Percentiles rank a stretch among this genome's conserved stretches.
Conservation (phyloP, 148 eudicot genomes). For the Vaccinium vitisidaea region DNA sequence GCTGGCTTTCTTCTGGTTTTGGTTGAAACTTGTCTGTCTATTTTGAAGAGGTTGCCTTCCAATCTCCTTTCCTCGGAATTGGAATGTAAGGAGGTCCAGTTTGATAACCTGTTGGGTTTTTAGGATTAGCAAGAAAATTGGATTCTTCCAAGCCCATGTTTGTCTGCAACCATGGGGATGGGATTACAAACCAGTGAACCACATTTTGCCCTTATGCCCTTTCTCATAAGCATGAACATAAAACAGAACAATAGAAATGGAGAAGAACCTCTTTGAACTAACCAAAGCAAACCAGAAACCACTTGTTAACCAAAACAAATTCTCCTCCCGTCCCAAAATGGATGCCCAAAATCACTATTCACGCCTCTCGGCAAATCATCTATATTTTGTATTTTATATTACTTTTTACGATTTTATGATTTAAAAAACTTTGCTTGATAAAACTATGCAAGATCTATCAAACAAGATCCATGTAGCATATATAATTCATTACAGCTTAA, state of each 20-base stretch:
- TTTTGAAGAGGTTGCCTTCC: background rate
- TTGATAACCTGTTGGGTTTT: background rate
- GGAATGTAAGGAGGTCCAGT: background rate
- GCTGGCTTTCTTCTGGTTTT: slow-evolving; percentile 3
- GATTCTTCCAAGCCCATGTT: background rate
- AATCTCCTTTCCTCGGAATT: background rate
- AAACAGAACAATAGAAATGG: background rate
- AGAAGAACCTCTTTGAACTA: background rate
- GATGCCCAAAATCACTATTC: no score
- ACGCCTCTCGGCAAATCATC: no score
- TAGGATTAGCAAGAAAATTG: background rate
- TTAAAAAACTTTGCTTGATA: no score
- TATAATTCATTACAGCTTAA: no score
- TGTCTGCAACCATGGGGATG: background rate
- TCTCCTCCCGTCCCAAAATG: no score
- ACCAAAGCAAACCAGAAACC: background rate
- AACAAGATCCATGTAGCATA: no score
- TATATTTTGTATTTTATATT: no score
- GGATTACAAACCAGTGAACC: background rate
- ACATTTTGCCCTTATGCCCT: background rate
- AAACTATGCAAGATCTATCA: no score
- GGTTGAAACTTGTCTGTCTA: background rate
- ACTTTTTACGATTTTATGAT: no score
- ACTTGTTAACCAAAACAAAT: background rate
- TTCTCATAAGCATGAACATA: background rate